A percentile compares a stretch with the other conserved stretches of the same genome.
Conservation (phyloP, 116 monocot species). For the Posidonia oceanica region DNA sequence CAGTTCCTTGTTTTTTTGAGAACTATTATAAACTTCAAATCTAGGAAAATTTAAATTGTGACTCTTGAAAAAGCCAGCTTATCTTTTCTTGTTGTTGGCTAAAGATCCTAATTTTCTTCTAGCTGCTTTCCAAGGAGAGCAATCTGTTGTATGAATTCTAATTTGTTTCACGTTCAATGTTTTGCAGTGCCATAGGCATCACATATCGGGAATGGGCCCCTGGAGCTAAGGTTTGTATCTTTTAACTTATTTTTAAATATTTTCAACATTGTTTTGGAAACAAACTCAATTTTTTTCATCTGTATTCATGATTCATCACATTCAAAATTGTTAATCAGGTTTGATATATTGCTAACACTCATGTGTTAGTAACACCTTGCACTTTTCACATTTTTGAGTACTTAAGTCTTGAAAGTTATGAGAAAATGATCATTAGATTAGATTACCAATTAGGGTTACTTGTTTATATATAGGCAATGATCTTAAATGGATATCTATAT, state of each 20-base stretch:
- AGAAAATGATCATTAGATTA: too few species aligned
- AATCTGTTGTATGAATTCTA: not conserved
- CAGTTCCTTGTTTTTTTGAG: too few species aligned
- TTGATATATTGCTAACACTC: not conserved
- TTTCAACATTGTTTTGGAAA: not conserved
- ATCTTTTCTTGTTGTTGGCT: too few species aligned
- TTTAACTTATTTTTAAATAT: not conserved
- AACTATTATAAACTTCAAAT: too few species aligned
- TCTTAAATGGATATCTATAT: too few species aligned
- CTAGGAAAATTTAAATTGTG: too few species aligned
- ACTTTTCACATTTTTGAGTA: not conserved
- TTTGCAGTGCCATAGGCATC: constrained; percentile 62
- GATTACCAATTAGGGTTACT: too few species aligned
- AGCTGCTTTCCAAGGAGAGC: not conserved
- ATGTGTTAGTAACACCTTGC: not conserved
- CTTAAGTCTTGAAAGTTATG: not conserved
- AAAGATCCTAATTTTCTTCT: not conserved
- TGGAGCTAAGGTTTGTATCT: constrained; percentile 78
- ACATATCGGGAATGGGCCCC: constrained; percentile 99
- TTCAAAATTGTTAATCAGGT: too few species aligned
- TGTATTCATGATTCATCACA: too few species aligned
- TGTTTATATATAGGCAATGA: too few species aligned
- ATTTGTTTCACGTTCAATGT: constrained; percentile 3
- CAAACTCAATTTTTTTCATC: too few species aligned
- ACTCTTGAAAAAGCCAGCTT: too few species aligned